Evolutionary conservation across 2,329 filamentous ascomycete genomes (phyloP), one percentile per base, ranked within the genome.

Genomic region (Fusarium sp.): DNA sequence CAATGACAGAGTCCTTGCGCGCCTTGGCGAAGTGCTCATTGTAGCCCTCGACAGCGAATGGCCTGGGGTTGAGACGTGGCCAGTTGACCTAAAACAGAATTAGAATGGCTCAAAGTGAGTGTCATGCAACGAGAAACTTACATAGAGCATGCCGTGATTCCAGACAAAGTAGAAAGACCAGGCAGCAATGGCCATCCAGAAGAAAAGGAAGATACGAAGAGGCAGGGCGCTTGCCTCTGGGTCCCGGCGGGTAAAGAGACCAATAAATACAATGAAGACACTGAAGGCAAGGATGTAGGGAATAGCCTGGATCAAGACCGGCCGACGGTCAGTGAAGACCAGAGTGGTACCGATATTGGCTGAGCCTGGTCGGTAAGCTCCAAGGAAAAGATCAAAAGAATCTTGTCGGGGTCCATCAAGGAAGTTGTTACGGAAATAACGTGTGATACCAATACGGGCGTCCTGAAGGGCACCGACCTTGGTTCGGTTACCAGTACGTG

Each of bases 401-500:
- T 99, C 97, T 82, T 99, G 96, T 68, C 95, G 88, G 14, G 95
- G 95, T 0, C 97, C 97, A 77, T 99, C 96, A 64, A 91, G 83
- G 82, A 98, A 98, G 83, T 99, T 99, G 85, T 99, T 99, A 65
- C 91, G 89, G 72, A 94, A 90, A 82, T 98, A 99, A 70, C 96
- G 90, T 11, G 93, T 97, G 72, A 97, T 85, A 44, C 94, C 96
- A 73, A 98, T 95, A 76, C 91, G 93, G 56, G 94, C 86, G 81
- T 99, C 96, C 79, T 96, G 93, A 54, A 97, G 83, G 65, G 93
- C 92, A 60, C 96, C 96, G 13, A 90, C 89, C 79, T 92, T 94
- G 35, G 96, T 99, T 59, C 97, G 90, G 77, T 93, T 91, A 54
- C 95, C 97, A 4, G 94, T 94, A n/a, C 96, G 92, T 5, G 96